Conservation (phyloP, 2,329 filamentous ascomycete genomes). For the Aspergillus proliferans region DNA sequence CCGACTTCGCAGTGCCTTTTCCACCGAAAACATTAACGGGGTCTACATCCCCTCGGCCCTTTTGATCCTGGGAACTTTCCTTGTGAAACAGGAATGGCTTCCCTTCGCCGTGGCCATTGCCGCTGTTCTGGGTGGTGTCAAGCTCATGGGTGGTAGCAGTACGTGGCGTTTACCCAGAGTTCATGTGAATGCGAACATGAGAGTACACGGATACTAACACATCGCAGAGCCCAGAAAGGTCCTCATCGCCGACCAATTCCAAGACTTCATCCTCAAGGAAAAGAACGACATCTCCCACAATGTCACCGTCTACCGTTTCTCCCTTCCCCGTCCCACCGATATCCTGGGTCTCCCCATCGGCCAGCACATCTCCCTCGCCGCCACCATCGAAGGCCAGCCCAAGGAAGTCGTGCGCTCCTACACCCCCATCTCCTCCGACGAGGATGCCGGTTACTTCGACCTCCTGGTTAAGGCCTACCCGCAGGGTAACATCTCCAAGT, state of each 20-base stretch:
- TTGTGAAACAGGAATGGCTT: slow-evolving; percentile 73
- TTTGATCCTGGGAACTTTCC: slow-evolving; percentile 66
- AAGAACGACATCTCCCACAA: slow-evolving; percentile 97
- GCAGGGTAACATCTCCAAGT: slow-evolving; percentile 92
- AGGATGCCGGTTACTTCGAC: slow-evolving; percentile 87
- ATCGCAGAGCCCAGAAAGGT: slow-evolving; percentile 66
- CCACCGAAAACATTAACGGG: slow-evolving; percentile 61
- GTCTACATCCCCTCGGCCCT: slow-evolving; percentile 79
- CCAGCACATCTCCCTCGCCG: slow-evolving; percentile 96
- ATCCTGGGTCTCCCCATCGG: slow-evolving; percentile 96
- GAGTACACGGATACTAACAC: neutral
- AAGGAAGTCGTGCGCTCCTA: slow-evolving; percentile 89
- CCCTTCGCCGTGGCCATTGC: slow-evolving; percentile 65
- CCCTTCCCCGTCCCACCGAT: slow-evolving; percentile 66
- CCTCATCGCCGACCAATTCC: slow-evolving; percentile 80
- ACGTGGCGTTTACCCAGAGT: neutral
- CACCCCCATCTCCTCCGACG: slow-evolving; percentile 84
- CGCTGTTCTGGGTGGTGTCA: slow-evolving; percentile 60
- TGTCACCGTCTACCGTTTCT: slow-evolving; percentile 96
- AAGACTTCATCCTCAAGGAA: slow-evolving; percentile 86
- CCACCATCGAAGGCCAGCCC: slow-evolving; percentile 65
- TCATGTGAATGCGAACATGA: neutral
- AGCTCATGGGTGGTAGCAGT: slow-evolving; percentile 61
- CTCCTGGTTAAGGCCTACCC: slow-evolving; percentile 97
- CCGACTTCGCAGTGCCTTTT: slow-evolving; percentile 20